A percentile compares a stretch with the other conserved stretches of the same genome.
These are phyloP conservation scores for Pelargonium myrrhifolium DNA, from an alignment of 441 rosid species.

Conservation along the genomic window DNA sequence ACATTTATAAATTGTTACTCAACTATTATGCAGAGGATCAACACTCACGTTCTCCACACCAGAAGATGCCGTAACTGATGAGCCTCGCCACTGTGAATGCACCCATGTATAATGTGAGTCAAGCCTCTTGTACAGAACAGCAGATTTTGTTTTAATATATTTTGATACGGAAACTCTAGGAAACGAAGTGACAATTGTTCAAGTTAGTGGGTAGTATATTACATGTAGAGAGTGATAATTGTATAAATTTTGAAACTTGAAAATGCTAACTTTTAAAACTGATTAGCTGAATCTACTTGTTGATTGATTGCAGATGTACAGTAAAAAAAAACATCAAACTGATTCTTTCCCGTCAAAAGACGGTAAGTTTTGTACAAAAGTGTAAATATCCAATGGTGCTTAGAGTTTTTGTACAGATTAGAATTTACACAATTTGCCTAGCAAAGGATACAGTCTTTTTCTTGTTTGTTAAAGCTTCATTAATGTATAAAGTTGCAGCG, in stretches of 20 bases:
- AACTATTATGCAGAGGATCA: not conserved
- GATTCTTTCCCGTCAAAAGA: constrained; percentile 32
- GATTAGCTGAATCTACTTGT: not conserved
- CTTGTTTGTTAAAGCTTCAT: constrained; percentile 17
- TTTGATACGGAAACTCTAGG: too few species aligned
- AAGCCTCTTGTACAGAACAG: not conserved
- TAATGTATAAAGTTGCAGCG: not conserved
- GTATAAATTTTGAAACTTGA: too few species aligned
- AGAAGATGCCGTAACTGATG: not conserved
- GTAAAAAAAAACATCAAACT: constrained; percentile 15
- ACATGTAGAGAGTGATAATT: too few species aligned
- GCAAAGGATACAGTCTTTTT: constrained; percentile 10
- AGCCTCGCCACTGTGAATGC: not conserved
- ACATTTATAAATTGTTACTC: not conserved
- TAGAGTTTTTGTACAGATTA: constrained; percentile 15
- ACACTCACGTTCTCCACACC: constrained; percentile 5
- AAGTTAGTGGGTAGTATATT: too few species aligned
- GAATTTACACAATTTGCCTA: not conserved
- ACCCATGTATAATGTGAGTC: constrained; percentile 19
- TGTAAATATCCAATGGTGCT: constrained; percentile 27
- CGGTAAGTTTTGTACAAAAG: constrained; percentile 27
- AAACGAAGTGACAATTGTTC: too few species aligned
- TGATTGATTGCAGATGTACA: constrained; percentile 37
- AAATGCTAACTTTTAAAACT: not conserved
- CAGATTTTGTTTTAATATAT: not conserved